A percentile compares a stretch with the other conserved stretches of the same genome.
Evolutionary conservation across 306 rosid species (phyloP).

Genomic region (Cyamopsis tetragonoloba): DNA sequence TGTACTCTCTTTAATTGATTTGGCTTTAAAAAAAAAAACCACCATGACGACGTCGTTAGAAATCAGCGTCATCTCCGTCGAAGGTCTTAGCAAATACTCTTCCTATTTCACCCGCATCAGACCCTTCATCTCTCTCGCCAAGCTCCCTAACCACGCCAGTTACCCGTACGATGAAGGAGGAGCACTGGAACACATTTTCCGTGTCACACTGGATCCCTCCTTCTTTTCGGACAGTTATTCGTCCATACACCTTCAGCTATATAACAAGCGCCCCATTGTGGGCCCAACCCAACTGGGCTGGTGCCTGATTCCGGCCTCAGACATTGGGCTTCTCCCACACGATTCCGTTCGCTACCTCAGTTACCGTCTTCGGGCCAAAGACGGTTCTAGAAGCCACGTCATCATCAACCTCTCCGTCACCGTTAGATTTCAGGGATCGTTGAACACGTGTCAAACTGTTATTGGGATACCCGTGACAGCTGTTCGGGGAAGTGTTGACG

Average conservation of each 20-base stretch:
- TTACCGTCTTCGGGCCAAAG: constrained; percentile 56
- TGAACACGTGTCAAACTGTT: constrained; percentile 37
- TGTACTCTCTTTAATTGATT: no score
- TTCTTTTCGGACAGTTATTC: constrained; percentile 42
- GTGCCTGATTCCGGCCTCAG: constrained; percentile 48
- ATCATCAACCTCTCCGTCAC: constrained; percentile 49
- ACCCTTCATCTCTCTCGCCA: constrained; percentile 47
- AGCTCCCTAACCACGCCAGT: constrained; percentile 17
- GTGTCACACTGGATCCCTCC: constrained; percentile 36
- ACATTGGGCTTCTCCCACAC: constrained; percentile 34
- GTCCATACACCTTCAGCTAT: constrained; percentile 38
- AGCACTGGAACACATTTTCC: constrained; percentile 44
- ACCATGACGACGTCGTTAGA: constrained; percentile 37
- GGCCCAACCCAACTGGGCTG: constrained; percentile 46
- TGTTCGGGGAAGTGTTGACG: background rate
- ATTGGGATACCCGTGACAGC: constrained; percentile 53
- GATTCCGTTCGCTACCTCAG: constrained; percentile 40
- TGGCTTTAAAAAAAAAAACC: no score
- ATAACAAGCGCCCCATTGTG: constrained; percentile 32
- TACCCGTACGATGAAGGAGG: constrained; percentile 21
- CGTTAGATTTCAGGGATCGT: constrained; percentile 23
- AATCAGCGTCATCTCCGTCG: constrained; percentile 40
- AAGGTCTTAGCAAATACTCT: constrained; percentile 36
- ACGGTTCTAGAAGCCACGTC: constrained; percentile 41
- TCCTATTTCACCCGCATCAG: constrained; percentile 27